Conservation (phyloP, 768 basidiomycete genomes). For the Auriscalpium orientale region DNA sequence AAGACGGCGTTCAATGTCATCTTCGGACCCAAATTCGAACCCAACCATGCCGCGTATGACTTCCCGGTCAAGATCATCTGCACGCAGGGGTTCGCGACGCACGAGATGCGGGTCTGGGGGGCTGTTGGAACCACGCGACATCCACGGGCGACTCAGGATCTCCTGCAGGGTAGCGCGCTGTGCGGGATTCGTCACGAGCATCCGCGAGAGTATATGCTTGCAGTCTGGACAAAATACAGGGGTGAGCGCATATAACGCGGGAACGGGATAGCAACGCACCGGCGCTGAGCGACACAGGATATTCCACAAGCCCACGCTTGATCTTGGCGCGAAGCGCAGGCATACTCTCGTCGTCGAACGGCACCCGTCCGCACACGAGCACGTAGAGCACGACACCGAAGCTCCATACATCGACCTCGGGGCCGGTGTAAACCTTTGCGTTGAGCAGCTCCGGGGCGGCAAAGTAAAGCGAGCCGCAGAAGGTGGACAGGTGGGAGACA, state of each 20-base stretch:
- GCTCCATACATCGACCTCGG: slow-evolving; percentile 98
- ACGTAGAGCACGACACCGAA: slow-evolving; percentile 98
- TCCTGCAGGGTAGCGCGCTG: slow-evolving; percentile 78
- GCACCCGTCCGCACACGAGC: slow-evolving; percentile 96
- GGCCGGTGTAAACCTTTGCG: slow-evolving; percentile 93
- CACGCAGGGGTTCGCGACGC: slow-evolving; percentile 80
- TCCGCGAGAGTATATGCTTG: slow-evolving; percentile 85
- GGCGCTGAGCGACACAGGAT: slow-evolving; percentile 92
- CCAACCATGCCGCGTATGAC: slow-evolving; percentile 91
- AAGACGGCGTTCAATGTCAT: slow-evolving; percentile 75
- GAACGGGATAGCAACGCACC: slow-evolving; percentile 41
- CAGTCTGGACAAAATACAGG: slow-evolving; percentile 54
- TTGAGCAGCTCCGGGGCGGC: slow-evolving; percentile 97
- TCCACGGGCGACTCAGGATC: slow-evolving; percentile 86
- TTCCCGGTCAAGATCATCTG: slow-evolving; percentile 80
- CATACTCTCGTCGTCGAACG: slow-evolving; percentile 99
- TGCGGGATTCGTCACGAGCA: slow-evolving; percentile 90
- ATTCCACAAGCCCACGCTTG: slow-evolving; percentile 94
- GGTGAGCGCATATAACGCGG: slow-evolving; percentile 7
- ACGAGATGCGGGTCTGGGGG: slow-evolving; percentile 82
- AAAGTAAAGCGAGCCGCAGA: slow-evolving; percentile 97
- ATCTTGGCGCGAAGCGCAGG: slow-evolving; percentile 98
- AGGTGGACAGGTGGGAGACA: slow-evolving; percentile 73
- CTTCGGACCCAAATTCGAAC: slow-evolving; percentile 90
- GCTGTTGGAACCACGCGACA: slow-evolving; percentile 78